These are phyloP conservation scores for Hirsutella minnesotensis DNA, from an alignment of 2,329 filamentous ascomycete genomes.

Conservation along the genomic window DNA sequence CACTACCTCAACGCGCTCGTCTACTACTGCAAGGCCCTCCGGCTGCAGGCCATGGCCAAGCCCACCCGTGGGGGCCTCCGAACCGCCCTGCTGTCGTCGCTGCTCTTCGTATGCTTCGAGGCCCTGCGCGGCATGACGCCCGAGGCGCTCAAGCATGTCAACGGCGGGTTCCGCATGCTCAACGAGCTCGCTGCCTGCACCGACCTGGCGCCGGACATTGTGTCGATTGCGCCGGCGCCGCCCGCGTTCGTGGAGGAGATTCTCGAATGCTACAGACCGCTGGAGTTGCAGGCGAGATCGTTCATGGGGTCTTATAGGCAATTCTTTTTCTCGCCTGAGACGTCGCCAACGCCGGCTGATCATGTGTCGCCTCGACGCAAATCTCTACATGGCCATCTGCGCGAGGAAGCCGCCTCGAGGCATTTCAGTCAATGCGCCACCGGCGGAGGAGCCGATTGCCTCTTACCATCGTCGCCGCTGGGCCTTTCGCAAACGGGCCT, in stretches of 20 bases:
- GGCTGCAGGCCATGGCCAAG: constrained; percentile 23
- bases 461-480: too few species aligned
- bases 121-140: constrained; percentile 26
- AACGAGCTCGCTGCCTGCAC: constrained; percentile 25
- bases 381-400: neutral
- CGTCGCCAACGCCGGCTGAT: neutral
- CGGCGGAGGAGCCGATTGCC: too few species aligned
- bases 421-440: too few species aligned
- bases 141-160: constrained; percentile 27
- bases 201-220: constrained; percentile 20
- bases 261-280: constrained; percentile 25
- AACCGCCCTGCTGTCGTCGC: constrained; percentile 25
- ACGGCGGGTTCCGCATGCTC: constrained; percentile 27
- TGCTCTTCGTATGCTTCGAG: constrained; percentile 30
- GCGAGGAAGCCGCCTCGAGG: neutral
- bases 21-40: constrained; percentile 29
- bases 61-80: constrained; percentile 23
- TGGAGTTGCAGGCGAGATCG: constrained; percentile 26
- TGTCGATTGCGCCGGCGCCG: constrained; percentile 24
- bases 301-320: constrained; percentile 26
- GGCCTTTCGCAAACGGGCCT: constrained; percentile 9
- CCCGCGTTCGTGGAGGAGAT: constrained; percentile 25
- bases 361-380: neutral
- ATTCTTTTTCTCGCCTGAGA: constrained; percentile 16
- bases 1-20: constrained; percentile 28